These are phyloP conservation scores for Phytophthora multivora DNA, from an alignment of 352 stramenopile species.

Conservation along the genomic window DNA sequence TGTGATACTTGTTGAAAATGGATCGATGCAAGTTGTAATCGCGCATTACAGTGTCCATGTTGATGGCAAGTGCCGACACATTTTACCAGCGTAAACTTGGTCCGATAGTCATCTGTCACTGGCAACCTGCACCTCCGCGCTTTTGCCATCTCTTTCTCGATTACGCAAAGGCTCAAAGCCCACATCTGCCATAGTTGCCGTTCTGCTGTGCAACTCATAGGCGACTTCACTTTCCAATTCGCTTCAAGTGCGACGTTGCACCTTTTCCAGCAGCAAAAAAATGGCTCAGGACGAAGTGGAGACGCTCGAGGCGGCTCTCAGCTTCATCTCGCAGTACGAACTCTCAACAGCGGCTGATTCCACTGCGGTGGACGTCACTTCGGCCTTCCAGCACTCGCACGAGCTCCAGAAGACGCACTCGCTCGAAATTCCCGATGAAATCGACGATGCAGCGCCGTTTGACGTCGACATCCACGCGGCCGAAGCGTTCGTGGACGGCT, in stretches of 20 bases:
- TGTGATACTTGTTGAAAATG: no score
- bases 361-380: constrained; percentile 18
- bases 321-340: constrained; percentile 33
- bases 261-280: background rate
- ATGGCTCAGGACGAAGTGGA: constrained; percentile 29
- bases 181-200: background rate
- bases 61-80: background rate
- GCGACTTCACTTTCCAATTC: constrained; percentile 19
- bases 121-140: background rate
- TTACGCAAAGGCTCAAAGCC: background rate
- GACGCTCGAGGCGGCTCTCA: constrained; percentile 28
- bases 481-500: constrained; percentile 20
- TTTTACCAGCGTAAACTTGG: constrained; percentile 8
- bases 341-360: background rate
- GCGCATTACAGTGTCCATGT: background rate
- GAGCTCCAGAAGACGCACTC: constrained; percentile 26
- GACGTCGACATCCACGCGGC: constrained; percentile 19
- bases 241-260: background rate
- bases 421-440: constrained; percentile 19
- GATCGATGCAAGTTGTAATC: no score
- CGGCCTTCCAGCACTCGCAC: constrained; percentile 21
- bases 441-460: background rate
- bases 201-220: background rate
- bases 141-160: background rate
- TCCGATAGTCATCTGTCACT: background rate